phyloP scores from a whole-genome alignment of 1,139 yeast genomes.

The Lodderomyces orthopsilosis region DNA sequence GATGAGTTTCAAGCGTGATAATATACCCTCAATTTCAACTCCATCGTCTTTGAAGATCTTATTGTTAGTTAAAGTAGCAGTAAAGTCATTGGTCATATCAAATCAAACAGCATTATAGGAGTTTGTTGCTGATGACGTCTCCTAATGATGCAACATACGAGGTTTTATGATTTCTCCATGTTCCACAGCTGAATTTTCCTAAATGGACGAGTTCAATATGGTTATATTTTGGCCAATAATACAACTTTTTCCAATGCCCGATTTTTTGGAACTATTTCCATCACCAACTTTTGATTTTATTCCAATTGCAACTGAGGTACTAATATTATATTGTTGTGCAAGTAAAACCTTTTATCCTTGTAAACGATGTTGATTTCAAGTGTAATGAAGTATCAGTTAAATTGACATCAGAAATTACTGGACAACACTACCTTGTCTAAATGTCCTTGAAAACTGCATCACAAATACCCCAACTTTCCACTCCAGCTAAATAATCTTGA shows the following conservation, averaged over 20 bases:
- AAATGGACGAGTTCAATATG: slow-evolving; percentile 73
- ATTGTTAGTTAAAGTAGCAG: slow-evolving; percentile 47
- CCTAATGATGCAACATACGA: slow-evolving; percentile 71
- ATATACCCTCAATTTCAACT: slow-evolving; percentile 19
- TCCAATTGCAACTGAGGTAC: slow-evolving; percentile 77
- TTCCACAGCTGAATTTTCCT: slow-evolving; percentile 77
- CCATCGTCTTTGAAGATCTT: slow-evolving; percentile 39
- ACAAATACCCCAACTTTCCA: slow-evolving; percentile 89
- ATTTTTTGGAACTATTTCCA: slow-evolving; percentile 51
- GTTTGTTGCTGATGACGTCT: slow-evolving; percentile 52
- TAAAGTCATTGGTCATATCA: slow-evolving; percentile 61
- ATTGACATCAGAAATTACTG: slow-evolving; percentile 85
- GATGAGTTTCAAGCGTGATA: slow-evolving; percentile 62
- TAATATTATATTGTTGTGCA: slow-evolving; percentile 87
- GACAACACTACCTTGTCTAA: slow-evolving; percentile 88
- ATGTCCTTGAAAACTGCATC: slow-evolving; percentile 91
- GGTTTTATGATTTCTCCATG: slow-evolving; percentile 58
- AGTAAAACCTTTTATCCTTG: slow-evolving; percentile 80
- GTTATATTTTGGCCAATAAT: slow-evolving; percentile 73
- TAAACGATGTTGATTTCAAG: slow-evolving; percentile 85
- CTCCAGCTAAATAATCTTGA: slow-evolving; percentile 79
- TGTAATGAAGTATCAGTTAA: slow-evolving; percentile 65
- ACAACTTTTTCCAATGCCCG: slow-evolving; percentile 85
- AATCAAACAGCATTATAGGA: slow-evolving; percentile 83
- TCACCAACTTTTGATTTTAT: slow-evolving; percentile 65